Evolutionary conservation across 2,329 filamentous ascomycete species (phyloP).

Genomic region (Hypoxylon sp.): DNA sequence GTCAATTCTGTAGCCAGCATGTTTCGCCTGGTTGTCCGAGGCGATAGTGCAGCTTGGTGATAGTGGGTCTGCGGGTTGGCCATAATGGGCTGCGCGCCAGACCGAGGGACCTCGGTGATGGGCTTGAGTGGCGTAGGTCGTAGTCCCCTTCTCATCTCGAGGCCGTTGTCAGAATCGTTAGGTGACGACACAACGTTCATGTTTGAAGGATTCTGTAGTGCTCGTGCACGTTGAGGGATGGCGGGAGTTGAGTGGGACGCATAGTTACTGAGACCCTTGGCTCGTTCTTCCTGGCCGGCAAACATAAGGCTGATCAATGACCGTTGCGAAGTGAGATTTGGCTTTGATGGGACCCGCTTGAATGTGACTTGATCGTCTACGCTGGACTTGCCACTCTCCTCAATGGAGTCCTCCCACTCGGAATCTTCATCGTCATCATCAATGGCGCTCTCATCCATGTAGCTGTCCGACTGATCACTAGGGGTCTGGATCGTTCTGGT

Average conservation of each 20-base stretch:
- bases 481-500: constrained; percentile 75
- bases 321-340: constrained; percentile 85
- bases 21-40: constrained; percentile 90
- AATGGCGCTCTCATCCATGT: constrained; percentile 87
- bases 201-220: constrained; percentile 62
- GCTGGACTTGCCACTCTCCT: constrained; percentile 86
- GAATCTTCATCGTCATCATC: constrained; percentile 76
- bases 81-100: constrained; percentile 82
- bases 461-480: constrained; percentile 71
- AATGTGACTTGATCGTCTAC: constrained; percentile 86
- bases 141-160: constrained; percentile 74
- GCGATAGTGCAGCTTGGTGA: constrained; percentile 85
- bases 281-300: constrained; percentile 79
- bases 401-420: constrained; percentile 77
- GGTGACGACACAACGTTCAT: constrained; percentile 65
- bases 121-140: constrained; percentile 65
- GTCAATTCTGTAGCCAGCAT: constrained; percentile 97
- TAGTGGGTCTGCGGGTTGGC: constrained; percentile 75
- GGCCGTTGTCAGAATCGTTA: constrained; percentile 72
- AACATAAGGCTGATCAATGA: constrained; percentile 93
- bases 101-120: constrained; percentile 75
- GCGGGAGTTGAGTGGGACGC: constrained; percentile 78
- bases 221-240: constrained; percentile 74
- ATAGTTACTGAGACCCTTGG: constrained; percentile 76
- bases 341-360: constrained; percentile 89